A percentile compares a stretch with the other conserved stretches of the same genome.
Evolutionary conservation across 2,329 filamentous ascomycete species (phyloP).

Genomic region (Emydomyces testavorans): DNA sequence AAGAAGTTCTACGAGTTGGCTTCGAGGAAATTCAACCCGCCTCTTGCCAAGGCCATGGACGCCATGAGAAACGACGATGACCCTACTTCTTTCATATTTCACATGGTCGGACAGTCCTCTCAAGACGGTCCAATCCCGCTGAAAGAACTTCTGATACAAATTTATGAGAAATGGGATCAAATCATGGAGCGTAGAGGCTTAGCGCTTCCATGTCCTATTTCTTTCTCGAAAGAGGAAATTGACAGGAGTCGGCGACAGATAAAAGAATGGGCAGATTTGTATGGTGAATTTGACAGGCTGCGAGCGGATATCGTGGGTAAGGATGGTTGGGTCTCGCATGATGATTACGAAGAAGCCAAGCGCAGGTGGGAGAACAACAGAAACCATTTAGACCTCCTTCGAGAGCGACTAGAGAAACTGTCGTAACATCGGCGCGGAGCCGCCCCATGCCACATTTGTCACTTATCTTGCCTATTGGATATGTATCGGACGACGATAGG

Average conservation of each 20-base stretch:
- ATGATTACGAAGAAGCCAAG: slow-evolving; percentile 19
- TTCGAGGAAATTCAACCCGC: slow-evolving; percentile 20
- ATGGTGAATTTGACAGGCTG: slow-evolving; percentile 18
- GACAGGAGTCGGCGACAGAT: slow-evolving; percentile 13
- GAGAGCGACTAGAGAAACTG: no score
- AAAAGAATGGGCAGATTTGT: slow-evolving; percentile 18
- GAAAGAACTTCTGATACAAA: slow-evolving; percentile 20
- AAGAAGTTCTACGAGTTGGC: slow-evolving; percentile 22
- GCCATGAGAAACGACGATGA: slow-evolving; percentile 17
- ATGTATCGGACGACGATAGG: no score
- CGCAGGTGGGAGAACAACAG: no score
- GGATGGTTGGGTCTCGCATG: slow-evolving; percentile 23
- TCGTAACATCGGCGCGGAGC: no score
- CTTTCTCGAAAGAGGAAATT: slow-evolving; percentile 18
- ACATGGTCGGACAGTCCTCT: slow-evolving; percentile 17
- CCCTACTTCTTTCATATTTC: slow-evolving; percentile 20
- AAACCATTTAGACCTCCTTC: no score
- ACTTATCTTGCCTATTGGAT: no score
- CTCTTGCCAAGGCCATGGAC: slow-evolving; percentile 18
- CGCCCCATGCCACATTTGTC: no score
- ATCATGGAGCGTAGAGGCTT: slow-evolving; percentile 14
- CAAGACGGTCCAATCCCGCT: slow-evolving; percentile 17
- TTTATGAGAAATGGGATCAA: slow-evolving; percentile 20
- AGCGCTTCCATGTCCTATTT: slow-evolving; percentile 18
- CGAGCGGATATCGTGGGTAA: slow-evolving; percentile 16